Evolutionary conservation across 441 rosid species (phyloP).

Genomic region (Populus hybrid): DNA sequence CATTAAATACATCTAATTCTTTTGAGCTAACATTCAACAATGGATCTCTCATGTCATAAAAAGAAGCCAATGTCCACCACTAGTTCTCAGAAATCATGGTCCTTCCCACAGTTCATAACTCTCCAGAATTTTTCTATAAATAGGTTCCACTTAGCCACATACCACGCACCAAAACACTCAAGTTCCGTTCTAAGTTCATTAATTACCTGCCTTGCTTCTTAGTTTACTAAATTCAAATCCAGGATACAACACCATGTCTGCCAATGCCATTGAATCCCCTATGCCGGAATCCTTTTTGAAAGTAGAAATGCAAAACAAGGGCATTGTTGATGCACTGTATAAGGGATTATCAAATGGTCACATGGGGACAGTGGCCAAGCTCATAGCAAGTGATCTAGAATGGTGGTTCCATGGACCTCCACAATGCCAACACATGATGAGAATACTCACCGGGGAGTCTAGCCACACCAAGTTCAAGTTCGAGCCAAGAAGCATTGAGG

Average conservation of each 20-base stretch:
- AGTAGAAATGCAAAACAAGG: slow-evolving; percentile 28
- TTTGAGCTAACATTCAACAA: neutral
- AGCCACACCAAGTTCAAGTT: slow-evolving; percentile 45
- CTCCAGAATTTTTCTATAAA: slow-evolving; percentile 8
- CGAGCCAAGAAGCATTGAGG: slow-evolving; percentile 59
- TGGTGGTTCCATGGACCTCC: slow-evolving; percentile 98
- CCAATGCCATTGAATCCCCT: slow-evolving; percentile 1
- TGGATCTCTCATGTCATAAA: neutral
- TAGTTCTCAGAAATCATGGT: neutral
- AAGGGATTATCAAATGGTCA: slow-evolving; percentile 47
- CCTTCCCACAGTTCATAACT: neutral
- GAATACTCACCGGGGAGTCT: slow-evolving; percentile 64
- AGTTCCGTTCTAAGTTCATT: neutral
- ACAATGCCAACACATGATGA: slow-evolving; percentile 74
- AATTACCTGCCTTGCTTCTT: neutral
- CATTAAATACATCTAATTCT: neutral
- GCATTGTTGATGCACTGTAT: slow-evolving; percentile 42
- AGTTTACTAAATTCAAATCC: neutral
- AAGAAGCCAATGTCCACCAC: neutral
- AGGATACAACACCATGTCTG: slow-evolving; percentile 6
- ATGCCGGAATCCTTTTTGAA: neutral
- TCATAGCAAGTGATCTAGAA: slow-evolving; percentile 65
- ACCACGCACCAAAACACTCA: neutral
- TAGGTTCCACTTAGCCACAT: neutral
- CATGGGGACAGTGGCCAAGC: slow-evolving; percentile 29